These are phyloP conservation scores for Globisporangium cystogenes DNA, from an alignment of 352 stramenopile species.

Conservation along the genomic window DNA sequence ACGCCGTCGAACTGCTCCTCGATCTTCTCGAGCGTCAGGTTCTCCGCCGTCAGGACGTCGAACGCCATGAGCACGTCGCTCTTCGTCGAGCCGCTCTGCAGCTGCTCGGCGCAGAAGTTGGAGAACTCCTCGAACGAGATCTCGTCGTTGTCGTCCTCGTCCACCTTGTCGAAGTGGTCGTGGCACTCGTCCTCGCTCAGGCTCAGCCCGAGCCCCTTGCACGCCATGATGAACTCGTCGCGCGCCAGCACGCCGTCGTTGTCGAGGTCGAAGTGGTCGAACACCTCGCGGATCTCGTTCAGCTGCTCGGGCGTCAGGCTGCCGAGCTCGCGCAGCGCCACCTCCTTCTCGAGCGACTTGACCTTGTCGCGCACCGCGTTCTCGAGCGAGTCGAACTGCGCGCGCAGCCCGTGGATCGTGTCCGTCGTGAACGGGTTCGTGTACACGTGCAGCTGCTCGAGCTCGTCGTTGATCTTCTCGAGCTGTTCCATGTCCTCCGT, in stretches of 20 bases:
- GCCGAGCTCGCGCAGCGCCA: constrained; percentile 78
- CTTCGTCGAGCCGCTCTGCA: constrained; percentile 81
- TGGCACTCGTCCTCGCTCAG: constrained; percentile 87
- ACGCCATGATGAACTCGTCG: constrained; percentile 90
- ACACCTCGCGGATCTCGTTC: constrained; percentile 88
- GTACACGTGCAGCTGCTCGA: constrained; percentile 81
- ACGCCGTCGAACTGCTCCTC: constrained; percentile 75
- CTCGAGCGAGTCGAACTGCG: constrained; percentile 80
- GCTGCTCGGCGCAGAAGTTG: constrained; percentile 84
- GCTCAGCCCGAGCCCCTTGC: constrained; percentile 81
- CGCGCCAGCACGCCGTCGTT: constrained; percentile 80
- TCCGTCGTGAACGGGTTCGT: constrained; percentile 88
- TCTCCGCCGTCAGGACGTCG: constrained; percentile 67
- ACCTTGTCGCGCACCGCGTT: constrained; percentile 74
- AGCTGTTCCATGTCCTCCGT: constrained; percentile 79
- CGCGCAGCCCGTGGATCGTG: constrained; percentile 84
- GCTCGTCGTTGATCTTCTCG: constrained; percentile 76
- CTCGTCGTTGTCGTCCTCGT: constrained; percentile 79
- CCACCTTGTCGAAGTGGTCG: constrained; percentile 85
- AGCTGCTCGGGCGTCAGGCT: constrained; percentile 81
- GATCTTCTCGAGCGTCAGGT: constrained; percentile 73
- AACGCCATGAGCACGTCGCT: constrained; percentile 80
- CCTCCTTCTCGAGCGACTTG: constrained; percentile 87
- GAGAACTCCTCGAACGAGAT: constrained; percentile 84
- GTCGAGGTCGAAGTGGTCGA: constrained; percentile 88